These are phyloP conservation scores for Neckera pumila DNA, from an alignment of 225 moss, liverwort and hornwort genomes.

Conservation along the genomic window DNA sequence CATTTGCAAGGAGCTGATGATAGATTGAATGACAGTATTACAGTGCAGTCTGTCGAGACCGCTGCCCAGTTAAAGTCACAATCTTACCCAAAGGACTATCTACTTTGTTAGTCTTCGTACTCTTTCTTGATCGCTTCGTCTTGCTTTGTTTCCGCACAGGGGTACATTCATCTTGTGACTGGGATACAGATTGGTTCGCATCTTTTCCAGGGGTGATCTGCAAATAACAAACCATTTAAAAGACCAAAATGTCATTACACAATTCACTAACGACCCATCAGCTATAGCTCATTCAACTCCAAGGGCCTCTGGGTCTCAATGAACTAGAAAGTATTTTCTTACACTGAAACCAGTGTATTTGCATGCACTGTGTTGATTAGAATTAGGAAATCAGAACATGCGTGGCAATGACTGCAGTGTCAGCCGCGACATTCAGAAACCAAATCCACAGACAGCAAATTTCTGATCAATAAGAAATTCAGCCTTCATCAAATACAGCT, in stretches of 20 bases:
- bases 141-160: conserved; percentile 18
- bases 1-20: neutral
- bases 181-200: neutral
- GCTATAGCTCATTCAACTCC: neutral
- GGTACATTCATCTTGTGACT: conserved; percentile 14
- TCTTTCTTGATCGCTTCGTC: conserved; percentile 20
- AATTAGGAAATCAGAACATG: neutral
- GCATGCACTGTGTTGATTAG: neutral
- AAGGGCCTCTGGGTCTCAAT: neutral
- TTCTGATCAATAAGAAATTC: neutral
- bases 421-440: neutral
- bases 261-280: neutral
- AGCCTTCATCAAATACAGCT: neutral
- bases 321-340: neutral
- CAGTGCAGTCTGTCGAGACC: neutral
- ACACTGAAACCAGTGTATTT: neutral
- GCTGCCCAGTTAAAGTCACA: neutral
- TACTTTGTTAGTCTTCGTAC: conserved; percentile 9
- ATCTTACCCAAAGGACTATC: conserved; percentile 46
- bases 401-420: neutral
- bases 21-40: neutral
- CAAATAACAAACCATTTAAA: neutral
- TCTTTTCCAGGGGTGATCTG: conserved; percentile 17
- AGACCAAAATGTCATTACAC: neutral
- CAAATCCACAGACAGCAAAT: neutral